Conservation (phyloP, 2,329 filamentous ascomycete species). For the Sporothrix brasiliensis region DNA sequence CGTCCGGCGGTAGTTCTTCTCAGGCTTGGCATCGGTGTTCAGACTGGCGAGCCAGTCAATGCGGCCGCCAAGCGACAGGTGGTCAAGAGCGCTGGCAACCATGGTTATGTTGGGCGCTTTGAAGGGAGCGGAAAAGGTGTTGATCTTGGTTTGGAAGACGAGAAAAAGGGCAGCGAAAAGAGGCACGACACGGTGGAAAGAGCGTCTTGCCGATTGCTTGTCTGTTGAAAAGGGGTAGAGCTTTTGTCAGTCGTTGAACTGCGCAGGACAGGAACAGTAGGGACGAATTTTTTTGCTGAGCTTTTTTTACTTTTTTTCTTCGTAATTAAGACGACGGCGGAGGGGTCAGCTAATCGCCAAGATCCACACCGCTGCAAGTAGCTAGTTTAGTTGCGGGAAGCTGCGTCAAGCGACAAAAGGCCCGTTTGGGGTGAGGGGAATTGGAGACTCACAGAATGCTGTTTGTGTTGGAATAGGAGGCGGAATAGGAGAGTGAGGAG, state of each 20-base stretch:
- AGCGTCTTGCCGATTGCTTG: not conserved
- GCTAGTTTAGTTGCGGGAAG: slow-evolving; percentile 18
- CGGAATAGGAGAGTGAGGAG: not conserved
- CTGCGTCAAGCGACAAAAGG: slow-evolving; percentile 25
- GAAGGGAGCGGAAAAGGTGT: slow-evolving; percentile 12
- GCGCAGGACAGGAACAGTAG: slow-evolving; percentile 18
- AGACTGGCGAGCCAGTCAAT: slow-evolving; percentile 70
- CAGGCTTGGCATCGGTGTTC: slow-evolving; percentile 84
- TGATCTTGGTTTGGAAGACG: not conserved
- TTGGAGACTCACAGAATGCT: slow-evolving; percentile 23
- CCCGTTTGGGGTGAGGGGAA: slow-evolving; percentile 23
- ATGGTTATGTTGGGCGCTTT: slow-evolving; percentile 42
- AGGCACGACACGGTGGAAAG: not conserved
- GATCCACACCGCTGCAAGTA: slow-evolving; percentile 31
- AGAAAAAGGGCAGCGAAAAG: not conserved
- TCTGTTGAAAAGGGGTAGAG: slow-evolving; percentile 9
- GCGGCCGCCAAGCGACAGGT: slow-evolving; percentile 75
- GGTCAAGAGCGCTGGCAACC: slow-evolving; percentile 74
- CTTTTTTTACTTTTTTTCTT: slow-evolving; percentile 30
- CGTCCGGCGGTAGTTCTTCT: slow-evolving; percentile 89
- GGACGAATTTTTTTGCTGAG: slow-evolving; percentile 29
- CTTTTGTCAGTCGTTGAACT: slow-evolving; percentile 11
- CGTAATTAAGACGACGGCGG: slow-evolving; percentile 30
- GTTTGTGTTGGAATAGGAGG: not conserved
- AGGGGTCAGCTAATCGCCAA: slow-evolving; percentile 31